Evolutionary conservation across 2,329 filamentous ascomycete species (phyloP).

Genomic region (Calonectria fujianensis): DNA sequence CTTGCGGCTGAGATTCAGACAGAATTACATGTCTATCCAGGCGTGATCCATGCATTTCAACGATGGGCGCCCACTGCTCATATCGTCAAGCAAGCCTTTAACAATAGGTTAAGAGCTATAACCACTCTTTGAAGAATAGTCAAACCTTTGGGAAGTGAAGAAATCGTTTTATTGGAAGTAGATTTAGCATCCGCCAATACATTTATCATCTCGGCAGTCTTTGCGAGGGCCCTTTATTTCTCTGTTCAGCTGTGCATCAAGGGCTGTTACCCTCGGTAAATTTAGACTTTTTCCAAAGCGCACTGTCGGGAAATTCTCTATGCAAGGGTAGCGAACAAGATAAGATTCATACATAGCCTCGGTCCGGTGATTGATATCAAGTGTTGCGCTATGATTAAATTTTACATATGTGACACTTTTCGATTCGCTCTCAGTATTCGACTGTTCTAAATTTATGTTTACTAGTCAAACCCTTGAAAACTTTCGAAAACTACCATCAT

Average conservation of each 20-base stretch:
- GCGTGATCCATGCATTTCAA: constrained; percentile 38
- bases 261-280: too few species aligned
- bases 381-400: not conserved
- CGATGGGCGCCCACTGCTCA: constrained; percentile 23
- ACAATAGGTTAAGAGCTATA: constrained; percentile 25
- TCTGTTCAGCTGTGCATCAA: too few species aligned
- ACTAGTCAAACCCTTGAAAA: not conserved
- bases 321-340: too few species aligned
- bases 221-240: too few species aligned
- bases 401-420: not conserved
- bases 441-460: not conserved
- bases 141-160: too few species aligned
- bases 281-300: too few species aligned
- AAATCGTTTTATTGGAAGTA: too few species aligned
- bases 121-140: not conserved
- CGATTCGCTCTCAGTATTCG: not conserved
- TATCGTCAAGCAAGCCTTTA: constrained; percentile 34
- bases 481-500: not conserved
- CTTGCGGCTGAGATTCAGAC: constrained; percentile 29
- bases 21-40: constrained; percentile 35
- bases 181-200: too few species aligned
- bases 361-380: not conserved
- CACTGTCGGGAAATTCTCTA: not conserved
- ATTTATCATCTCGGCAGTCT: too few species aligned
- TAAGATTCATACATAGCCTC: not conserved